Percentiles rank a stretch among this genome's conserved stretches.
phyloP scores from a whole-genome alignment of 2,329 filamentous ascomycete genomes.

The Ascomycota sp. region DNA sequence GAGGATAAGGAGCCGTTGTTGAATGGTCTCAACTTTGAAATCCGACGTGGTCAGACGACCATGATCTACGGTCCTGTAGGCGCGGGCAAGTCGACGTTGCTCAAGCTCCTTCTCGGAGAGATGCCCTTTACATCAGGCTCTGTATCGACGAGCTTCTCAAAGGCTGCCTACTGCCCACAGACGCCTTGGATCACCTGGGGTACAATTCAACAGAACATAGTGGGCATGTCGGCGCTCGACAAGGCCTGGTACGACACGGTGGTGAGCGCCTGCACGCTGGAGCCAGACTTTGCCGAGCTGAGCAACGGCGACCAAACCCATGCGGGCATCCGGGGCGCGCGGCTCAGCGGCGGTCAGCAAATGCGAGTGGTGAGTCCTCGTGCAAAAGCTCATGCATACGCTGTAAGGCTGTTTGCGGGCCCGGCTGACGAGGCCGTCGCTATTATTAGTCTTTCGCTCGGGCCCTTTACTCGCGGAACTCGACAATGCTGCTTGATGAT shows the following conservation, averaged over 20 bases:
- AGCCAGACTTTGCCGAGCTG: conserved; percentile 5
- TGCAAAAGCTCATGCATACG: no score
- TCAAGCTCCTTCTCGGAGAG: conserved; percentile 7
- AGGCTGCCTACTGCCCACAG: conserved; percentile 7
- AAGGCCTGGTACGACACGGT: conserved; percentile 6
- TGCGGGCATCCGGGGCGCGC: conserved; percentile 6
- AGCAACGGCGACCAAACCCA: conserved; percentile 6
- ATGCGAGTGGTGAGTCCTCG: conserved; percentile 6
- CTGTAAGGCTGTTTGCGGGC: background rate
- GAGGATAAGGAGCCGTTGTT: conserved; percentile 1
- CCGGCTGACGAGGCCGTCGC: background rate
- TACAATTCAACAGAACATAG: conserved; percentile 7
- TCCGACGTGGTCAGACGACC: conserved; percentile 4
- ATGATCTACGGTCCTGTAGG: conserved; percentile 7
- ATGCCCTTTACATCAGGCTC: conserved; percentile 3
- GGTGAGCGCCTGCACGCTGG: conserved; percentile 4
- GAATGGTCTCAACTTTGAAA: conserved; percentile 2
- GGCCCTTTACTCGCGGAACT: conserved; percentile 6
- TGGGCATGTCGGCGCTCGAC: conserved; percentile 4
- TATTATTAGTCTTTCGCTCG: conserved; percentile 6
- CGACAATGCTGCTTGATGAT: conserved; percentile 12
- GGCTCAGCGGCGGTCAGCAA: conserved; percentile 9
- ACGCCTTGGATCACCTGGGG: conserved; percentile 7
- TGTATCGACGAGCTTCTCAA: conserved; percentile 1
- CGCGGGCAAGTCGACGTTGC: conserved; percentile 6